Conservation (phyloP, 2,329 filamentous ascomycete genomes). For the Leptographium galeiforme region DNA sequence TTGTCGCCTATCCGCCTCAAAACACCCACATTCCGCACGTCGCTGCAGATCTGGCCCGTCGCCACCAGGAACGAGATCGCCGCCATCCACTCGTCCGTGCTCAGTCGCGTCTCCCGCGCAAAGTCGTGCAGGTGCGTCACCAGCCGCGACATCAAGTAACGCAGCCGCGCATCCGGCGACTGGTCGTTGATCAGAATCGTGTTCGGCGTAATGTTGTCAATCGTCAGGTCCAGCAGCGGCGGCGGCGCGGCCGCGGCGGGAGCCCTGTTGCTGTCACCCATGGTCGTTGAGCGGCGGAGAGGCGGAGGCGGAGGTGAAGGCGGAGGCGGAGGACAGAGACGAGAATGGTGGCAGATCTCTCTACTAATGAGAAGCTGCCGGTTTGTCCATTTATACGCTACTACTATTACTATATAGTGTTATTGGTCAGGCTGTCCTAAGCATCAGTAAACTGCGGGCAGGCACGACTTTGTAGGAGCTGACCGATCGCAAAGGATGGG, state of each 20-base stretch:
- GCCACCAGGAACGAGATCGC: constrained; percentile 58
- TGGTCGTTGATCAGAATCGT: too few species aligned
- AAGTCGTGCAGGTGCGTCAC: constrained; percentile 74
- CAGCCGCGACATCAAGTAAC: constrained; percentile 59
- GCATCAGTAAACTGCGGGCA: too few species aligned
- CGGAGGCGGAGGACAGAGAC: too few species aligned
- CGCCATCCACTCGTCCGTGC: constrained; percentile 65
- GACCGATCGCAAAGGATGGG: not conserved
- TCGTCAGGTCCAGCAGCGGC: constrained; percentile 45
- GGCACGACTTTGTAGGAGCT: too few species aligned
- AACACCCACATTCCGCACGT: constrained; percentile 45
- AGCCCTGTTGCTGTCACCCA: not conserved
- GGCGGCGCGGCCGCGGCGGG: constrained; percentile 3
- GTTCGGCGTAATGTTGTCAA: constrained; percentile 49
- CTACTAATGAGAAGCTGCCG: too few species aligned
- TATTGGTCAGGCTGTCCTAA: too few species aligned
- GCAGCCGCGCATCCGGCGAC: constrained; percentile 34
- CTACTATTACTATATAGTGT: too few species aligned
- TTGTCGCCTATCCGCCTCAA: not conserved
- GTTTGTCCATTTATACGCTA: too few species aligned
- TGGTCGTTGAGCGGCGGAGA: too few species aligned
- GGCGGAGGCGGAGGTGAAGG: too few species aligned
- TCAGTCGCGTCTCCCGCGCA: constrained; percentile 63
- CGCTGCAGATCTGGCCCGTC: constrained; percentile 59
- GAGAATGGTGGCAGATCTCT: too few species aligned